Conservation (phyloP, 306 rosid genomes). For the Casuarina equisetifolia region DNA sequence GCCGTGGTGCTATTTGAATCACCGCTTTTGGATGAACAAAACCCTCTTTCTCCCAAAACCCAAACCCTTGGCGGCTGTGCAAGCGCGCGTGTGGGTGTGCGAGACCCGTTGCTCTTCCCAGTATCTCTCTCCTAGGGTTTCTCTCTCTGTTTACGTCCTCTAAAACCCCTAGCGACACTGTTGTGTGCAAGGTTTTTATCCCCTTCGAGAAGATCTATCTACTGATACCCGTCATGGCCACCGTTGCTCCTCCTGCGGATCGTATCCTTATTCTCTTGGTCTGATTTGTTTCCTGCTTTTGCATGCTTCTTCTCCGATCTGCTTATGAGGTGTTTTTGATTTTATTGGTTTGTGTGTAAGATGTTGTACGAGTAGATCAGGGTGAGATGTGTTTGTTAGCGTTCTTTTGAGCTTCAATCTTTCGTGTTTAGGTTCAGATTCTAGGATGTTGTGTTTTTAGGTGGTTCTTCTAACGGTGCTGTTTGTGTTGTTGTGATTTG, state of each 20-base stretch:
- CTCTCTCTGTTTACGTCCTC: conserved; percentile 26
- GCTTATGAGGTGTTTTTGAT: background rate
- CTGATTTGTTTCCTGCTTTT: background rate
- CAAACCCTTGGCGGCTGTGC: conserved; percentile 99
- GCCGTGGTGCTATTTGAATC: conserved; percentile 98
- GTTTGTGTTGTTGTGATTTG: background rate
- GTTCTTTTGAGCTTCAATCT: background rate
- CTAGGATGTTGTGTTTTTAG: background rate
- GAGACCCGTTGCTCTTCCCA: conserved; percentile 50
- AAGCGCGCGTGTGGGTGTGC: conserved; percentile 5
- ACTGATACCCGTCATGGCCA: conserved; percentile 58
- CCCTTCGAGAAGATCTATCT: conserved; percentile 44
- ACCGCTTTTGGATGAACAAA: conserved; percentile 75
- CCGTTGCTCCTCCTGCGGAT: conserved; percentile 81
- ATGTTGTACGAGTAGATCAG: conserved; percentile 27
- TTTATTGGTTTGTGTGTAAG: background rate
- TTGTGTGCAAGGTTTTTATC: conserved; percentile 38
- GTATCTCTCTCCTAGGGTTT: conserved; percentile 43
- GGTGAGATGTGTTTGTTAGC: background rate
- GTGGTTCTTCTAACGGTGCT: background rate
- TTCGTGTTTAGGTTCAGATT: background rate
- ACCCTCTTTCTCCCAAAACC: conserved; percentile 84
- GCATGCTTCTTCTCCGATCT: conserved; percentile 20
- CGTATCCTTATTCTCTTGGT: conserved; percentile 66
- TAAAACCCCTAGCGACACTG: conserved; percentile 25